phyloP scores from a whole-genome alignment of 805 yeast genomes.

The Starmera quercuum region DNA sequence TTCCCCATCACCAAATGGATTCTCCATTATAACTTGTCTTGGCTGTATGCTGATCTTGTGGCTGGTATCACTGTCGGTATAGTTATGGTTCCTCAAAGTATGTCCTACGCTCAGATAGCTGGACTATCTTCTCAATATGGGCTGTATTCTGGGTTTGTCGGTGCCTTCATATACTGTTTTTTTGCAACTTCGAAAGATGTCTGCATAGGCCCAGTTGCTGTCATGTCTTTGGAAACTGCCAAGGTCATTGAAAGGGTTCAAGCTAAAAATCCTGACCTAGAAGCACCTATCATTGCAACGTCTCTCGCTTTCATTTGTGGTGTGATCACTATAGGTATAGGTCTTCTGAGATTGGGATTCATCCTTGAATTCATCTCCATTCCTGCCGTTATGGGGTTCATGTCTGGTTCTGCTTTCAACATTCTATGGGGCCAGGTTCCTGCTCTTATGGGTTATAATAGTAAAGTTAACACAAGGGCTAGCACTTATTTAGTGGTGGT shows the following conservation, averaged over 20 bases:
- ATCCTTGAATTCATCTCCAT: constrained; percentile 81
- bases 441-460: constrained; percentile 68
- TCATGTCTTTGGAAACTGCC: constrained; percentile 82
- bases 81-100: constrained; percentile 89
- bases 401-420: constrained; percentile 88
- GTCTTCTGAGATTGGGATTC: constrained; percentile 79
- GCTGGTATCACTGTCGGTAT: constrained; percentile 94
- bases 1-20: constrained; percentile 86
- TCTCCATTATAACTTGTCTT: constrained; percentile 67
- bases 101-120: constrained; percentile 91
- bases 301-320: constrained; percentile 78
- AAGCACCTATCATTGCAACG: constrained; percentile 74
- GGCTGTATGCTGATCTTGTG: constrained; percentile 77
- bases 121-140: constrained; percentile 79
- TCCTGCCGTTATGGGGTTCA: constrained; percentile 91
- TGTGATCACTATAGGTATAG: constrained; percentile 74
- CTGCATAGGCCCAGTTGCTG: constrained; percentile 95
- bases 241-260: constrained; percentile 66
- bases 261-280: constrained; percentile 35
- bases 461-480: constrained; percentile 60
- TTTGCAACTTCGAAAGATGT: constrained; percentile 96
- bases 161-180: constrained; percentile 80
- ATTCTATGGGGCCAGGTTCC: constrained; percentile 86
- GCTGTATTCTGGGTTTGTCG: constrained; percentile 84
- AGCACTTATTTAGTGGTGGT: constrained; percentile 67